Conservation (phyloP, 257 asterid genomes). For the Handroanthus guayacan region DNA sequence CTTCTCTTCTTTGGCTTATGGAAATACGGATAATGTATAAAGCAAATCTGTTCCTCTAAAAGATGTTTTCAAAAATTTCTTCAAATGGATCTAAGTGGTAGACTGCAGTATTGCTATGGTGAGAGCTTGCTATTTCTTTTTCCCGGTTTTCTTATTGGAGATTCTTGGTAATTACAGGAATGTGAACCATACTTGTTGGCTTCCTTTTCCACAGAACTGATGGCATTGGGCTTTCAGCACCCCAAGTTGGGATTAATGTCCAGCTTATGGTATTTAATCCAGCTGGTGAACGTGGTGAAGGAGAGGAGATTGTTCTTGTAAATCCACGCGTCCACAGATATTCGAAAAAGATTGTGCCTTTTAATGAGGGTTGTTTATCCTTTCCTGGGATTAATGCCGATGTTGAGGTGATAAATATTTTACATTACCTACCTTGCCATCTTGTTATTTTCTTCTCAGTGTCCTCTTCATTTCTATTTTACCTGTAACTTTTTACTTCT, state of each 20-base stretch:
- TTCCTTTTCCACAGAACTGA: slow-evolving; percentile 76
- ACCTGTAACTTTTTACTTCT: neutral
- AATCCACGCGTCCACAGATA: slow-evolving; percentile 75
- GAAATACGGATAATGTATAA: neutral
- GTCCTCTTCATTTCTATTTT: neutral
- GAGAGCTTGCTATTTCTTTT: slow-evolving; percentile 6
- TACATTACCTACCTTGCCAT: neutral
- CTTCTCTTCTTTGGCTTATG: too few relatives aligned
- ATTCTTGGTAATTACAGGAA: slow-evolving; percentile 44
- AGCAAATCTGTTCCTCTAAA: neutral
- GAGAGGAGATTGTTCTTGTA: slow-evolving; percentile 89
- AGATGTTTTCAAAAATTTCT: neutral
- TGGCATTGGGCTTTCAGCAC: slow-evolving; percentile 96
- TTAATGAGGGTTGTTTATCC: slow-evolving; percentile 91
- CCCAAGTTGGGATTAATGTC: slow-evolving; percentile 91
- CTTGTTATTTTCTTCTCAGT: too few relatives aligned
- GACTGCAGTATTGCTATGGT: neutral
- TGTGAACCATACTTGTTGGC: slow-evolving; percentile 53
- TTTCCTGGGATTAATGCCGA: slow-evolving; percentile 81
- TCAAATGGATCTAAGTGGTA: neutral
- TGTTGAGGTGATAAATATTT: slow-evolving; percentile 60
- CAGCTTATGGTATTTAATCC: slow-evolving; percentile 96
- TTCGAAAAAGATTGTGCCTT: slow-evolving; percentile 72
- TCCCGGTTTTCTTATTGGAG: slow-evolving; percentile 30
- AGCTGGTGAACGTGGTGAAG: slow-evolving; percentile 81